Evolutionary conservation across 352 stramenopile genomes (phyloP).

Genomic region (Pythium brassicae): DNA sequence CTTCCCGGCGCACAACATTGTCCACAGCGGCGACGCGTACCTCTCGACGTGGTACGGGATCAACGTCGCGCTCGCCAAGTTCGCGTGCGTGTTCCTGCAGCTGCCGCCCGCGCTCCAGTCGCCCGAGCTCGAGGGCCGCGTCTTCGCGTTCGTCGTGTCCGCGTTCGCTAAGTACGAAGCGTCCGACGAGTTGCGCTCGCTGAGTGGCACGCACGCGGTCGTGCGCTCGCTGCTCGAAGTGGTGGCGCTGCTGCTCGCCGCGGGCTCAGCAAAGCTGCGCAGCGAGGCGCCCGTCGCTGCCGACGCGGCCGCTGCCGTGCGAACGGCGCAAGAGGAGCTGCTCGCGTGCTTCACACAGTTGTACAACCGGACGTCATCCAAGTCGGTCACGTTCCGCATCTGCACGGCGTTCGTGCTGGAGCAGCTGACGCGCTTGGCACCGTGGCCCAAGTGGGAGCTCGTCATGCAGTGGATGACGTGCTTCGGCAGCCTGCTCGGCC

Average conservation of each 20-base stretch:
- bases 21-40: slow-evolving; percentile 32
- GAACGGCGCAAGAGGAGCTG: slow-evolving; percentile 29
- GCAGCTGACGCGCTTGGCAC: slow-evolving; percentile 41
- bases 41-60: slow-evolving; percentile 69
- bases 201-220: slow-evolving; percentile 60
- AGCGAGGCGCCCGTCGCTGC: background rate
- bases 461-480: slow-evolving; percentile 70
- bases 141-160: slow-evolving; percentile 48
- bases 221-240: slow-evolving; percentile 58
- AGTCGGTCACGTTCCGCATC: slow-evolving; percentile 66
- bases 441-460: slow-evolving; percentile 50
- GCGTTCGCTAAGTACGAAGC: slow-evolving; percentile 60
- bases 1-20: slow-evolving; percentile 43
- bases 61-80: slow-evolving; percentile 65
- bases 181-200: slow-evolving; percentile 48
- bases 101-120: slow-evolving; percentile 11
- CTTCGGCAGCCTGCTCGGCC: slow-evolving; percentile 54
- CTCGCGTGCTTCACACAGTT: slow-evolving; percentile 59
- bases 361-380: slow-evolving; percentile 59
- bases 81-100: slow-evolving; percentile 52
- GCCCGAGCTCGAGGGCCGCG: slow-evolving; percentile 30
- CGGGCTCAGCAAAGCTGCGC: slow-evolving; percentile 3
- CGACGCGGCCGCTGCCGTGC: background rate
- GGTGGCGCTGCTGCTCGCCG: slow-evolving; percentile 40
- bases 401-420: slow-evolving; percentile 72